These are phyloP conservation scores for Caryopteris hybrid DNA, from an alignment of 305 asterid species.

Conservation along the genomic window DNA sequence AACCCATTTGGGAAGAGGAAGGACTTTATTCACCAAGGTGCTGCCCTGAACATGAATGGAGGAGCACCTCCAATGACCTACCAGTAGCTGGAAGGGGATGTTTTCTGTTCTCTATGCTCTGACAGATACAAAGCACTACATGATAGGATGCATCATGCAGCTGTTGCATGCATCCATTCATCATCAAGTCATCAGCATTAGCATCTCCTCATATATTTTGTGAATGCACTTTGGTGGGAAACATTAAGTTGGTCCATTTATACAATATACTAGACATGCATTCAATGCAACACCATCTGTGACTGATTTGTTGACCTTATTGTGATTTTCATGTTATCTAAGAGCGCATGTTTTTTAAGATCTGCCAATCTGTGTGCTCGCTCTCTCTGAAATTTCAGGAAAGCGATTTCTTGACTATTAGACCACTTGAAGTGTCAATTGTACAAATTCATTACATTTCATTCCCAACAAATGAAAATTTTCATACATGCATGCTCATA, in stretches of 20 bases:
- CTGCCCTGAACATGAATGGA: constrained; percentile 51
- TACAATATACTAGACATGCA: constrained; percentile 53
- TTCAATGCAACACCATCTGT: constrained; percentile 32
- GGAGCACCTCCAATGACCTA: constrained; percentile 56
- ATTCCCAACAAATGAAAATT: neutral
- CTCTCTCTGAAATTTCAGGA: neutral
- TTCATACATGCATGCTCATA: neutral
- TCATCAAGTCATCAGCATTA: constrained; percentile 62
- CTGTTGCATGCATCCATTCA: constrained; percentile 81
- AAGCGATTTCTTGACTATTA: neutral
- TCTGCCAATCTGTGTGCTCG: neutral
- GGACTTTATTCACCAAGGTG: constrained; percentile 49
- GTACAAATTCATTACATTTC: neutral
- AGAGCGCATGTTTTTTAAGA: constrained; percentile 14
- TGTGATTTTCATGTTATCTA: constrained; percentile 5
- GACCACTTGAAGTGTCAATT: neutral
- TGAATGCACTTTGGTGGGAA: constrained; percentile 43
- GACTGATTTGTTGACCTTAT: constrained; percentile 5
- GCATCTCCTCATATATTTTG: constrained; percentile 16
- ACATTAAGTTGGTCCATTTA: constrained; percentile 43
- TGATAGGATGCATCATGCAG: constrained; percentile 90
- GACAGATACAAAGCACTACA: constrained; percentile 55
- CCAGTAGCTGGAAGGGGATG: constrained; percentile 96
- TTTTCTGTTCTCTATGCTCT: constrained; percentile 71
- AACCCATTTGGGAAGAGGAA: constrained; percentile 95